These are phyloP conservation scores for Thermoascus crustaceus DNA, from an alignment of 2,329 filamentous ascomycete genomes.

Conservation along the genomic window DNA sequence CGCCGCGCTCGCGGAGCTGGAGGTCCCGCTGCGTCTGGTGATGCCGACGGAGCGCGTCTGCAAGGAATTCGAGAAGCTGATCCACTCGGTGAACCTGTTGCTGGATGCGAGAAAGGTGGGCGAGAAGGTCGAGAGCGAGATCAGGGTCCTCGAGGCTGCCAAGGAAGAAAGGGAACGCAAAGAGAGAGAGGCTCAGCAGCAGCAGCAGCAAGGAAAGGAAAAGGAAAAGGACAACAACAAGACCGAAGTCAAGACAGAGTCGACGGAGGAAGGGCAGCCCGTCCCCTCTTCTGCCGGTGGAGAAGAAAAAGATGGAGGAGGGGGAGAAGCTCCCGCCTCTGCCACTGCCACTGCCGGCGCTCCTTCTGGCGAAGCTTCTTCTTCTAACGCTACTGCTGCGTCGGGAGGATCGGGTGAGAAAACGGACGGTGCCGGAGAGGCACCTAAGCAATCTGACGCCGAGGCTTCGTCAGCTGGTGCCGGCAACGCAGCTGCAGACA, in stretches of 20 bases:
- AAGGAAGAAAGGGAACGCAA: constrained; percentile 33
- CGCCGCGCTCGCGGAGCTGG: constrained; percentile 40
- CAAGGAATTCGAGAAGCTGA: constrained; percentile 42
- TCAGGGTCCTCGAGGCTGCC: constrained; percentile 38
- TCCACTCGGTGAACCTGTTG: constrained; percentile 39
- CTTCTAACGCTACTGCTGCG: background rate
- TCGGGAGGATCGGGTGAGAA: background rate
- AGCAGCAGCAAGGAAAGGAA: background rate
- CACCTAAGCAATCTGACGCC: too few relatives aligned
- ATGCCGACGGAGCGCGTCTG: constrained; percentile 45
- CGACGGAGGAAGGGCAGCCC: constrained; percentile 16
- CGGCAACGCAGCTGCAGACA: constrained; percentile 5
- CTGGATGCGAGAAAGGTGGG: constrained; percentile 41
- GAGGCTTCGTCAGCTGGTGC: background rate
- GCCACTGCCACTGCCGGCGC: background rate
- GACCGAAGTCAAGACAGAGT: constrained; percentile 27
- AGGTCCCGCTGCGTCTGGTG: constrained; percentile 38
- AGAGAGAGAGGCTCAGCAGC: constrained; percentile 22
- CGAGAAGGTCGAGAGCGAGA: constrained; percentile 42
- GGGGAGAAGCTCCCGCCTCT: background rate
- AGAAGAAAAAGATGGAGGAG: background rate
- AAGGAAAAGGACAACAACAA: constrained; percentile 15
- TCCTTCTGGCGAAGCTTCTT: background rate
- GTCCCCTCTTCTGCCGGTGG: background rate
- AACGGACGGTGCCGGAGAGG: background rate